Base-by-base conservation (phyloP, 106 monocot species). In the Platanthera zijinensis region DNA sequence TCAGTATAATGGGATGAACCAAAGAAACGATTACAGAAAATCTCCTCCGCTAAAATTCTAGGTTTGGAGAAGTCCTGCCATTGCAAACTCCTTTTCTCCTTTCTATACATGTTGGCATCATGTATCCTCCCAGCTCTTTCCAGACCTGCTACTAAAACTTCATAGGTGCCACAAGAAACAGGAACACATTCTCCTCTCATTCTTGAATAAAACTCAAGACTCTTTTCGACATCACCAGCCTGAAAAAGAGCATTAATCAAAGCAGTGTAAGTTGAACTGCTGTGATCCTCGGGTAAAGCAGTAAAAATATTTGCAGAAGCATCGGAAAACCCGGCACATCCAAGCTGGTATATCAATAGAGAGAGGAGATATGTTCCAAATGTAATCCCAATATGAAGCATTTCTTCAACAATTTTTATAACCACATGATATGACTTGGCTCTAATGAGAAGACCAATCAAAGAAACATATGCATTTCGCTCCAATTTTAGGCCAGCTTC, bases 361-460 rank as follows among this genome's bases (percentile, higher is more conserved):
- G 82, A 79, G 72, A 77, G 62, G 15, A 91, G 84, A 84, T 95
- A 85, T 50, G 84, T 70, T 69, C 89, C 95, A 50, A 95, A 74
- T 56, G 14, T 78, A 45, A 78, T 75, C 8, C 82, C 87, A 71
- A 69, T n/a, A 54, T 78, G 78, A 52, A 74, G 66, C 83, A 95
- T 87, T 75, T 87, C 79, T 62, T 95, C 86, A 75, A 86, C 64
- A 82, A 95, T 72, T 70, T 92, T 81, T 17, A 85, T 10, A 48
- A 87, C 68, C 1, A 67, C 57, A 11, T 73, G 46, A 76, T 82
- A 81, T 46, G 84, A 81, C 73, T 80, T 71, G 12, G 46, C 71
- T 80, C 95, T 89, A 47, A 89, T 80, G 39, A 89, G 57, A 17
- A 83, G 72, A 61, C 95, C 95, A 72, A 95, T 48, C 54, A 95